Evolutionary conservation across 179 eudicot species (phyloP), one percentile per base, ranked within the genome.

Genomic region (Silene noctiflora): DNA sequence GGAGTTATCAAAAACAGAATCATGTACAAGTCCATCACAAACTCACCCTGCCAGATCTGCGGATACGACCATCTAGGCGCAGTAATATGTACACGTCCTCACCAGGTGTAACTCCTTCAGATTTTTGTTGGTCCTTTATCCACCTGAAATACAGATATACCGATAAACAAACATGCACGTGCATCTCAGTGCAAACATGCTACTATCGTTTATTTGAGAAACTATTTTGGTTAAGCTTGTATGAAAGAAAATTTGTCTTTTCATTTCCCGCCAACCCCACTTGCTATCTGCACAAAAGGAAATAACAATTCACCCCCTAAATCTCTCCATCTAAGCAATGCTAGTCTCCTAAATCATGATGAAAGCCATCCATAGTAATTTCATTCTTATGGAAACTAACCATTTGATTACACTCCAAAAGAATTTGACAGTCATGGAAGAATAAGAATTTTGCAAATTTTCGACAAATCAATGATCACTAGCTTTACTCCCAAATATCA

Each of bases 31-130:
- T 29, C 65, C 16, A 55, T 66, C 33, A 24, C 25, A 25, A 21
- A 85, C 93, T 84, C 44, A 95, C 99, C 96, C 81, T 90, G 67
- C 99, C 98, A 31, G 99, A 95, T 80, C 91, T 88, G 44, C 99
- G 97, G 69, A 95, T 84, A 68, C 99, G 97, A 21, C 99, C 99
- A 88, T 95, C 98, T 61, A 95, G 80, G 11, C 98, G 97, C 42
- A 95, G 82, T 69, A 95, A 86, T 56, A 95, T 90, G 87, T 89
- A 95, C 10, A 95, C 99, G 79, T 93, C 99, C 80, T 95, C 97
- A 3, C 94, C 98, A 35, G 96, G 90, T 48, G 91, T 85, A 66
- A 95, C 96, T 72, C 99, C 99, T 87, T 93, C 96, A 10, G 96
- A 87, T 67, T 86, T 86, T 76, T 95, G 99, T 79, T 95, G 97